A percentile compares a stretch with the other conserved stretches of the same genome.
These are phyloP conservation scores for Pyricularia sp. DNA, from an alignment of 2,329 filamentous ascomycete species.

Conservation along the genomic window DNA sequence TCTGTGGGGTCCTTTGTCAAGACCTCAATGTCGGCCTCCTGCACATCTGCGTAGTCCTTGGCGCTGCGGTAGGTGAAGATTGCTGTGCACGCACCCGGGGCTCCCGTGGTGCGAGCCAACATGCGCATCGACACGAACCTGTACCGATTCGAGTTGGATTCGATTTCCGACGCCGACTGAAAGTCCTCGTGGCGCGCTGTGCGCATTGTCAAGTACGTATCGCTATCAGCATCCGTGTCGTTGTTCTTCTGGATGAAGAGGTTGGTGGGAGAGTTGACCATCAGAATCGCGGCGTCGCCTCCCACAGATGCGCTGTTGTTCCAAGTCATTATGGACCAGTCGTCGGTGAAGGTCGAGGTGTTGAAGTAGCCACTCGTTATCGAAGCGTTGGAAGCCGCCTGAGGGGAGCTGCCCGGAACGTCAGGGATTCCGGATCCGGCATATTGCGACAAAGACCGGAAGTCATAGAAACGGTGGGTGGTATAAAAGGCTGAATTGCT, in stretches of 20 bases:
- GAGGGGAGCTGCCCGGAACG: conserved; percentile 11
- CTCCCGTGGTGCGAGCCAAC: conserved; percentile 20
- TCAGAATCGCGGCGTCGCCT: conserved; percentile 22
- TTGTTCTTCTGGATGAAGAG: conserved; percentile 28
- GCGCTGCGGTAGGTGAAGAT: conserved; percentile 23
- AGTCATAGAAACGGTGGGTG: conserved; percentile 40
- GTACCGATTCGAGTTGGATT: conserved; percentile 18
- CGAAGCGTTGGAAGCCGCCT: conserved; percentile 14
- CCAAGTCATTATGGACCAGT: conserved; percentile 20
- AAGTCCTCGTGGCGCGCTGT: conserved; percentile 12
- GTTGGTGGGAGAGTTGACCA: conserved; percentile 30
- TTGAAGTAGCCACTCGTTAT: conserved; percentile 30
- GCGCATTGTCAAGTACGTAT: conserved; percentile 12
- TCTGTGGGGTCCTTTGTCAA: conserved; percentile 24
- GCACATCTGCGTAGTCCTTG: conserved; percentile 14
- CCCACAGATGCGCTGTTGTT: conserved; percentile 13
- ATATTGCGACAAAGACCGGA: conserved; percentile 30
- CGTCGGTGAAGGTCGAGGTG: conserved; percentile 14
- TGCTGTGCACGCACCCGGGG: conserved; percentile 21
- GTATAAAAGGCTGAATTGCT: conserved; percentile 32
- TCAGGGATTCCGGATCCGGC: conserved; percentile 21
- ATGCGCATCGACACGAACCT: conserved; percentile 22
- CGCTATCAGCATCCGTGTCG: conserved; percentile 14
- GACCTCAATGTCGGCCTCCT: conserved; percentile 30
- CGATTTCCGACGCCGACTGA: conserved; percentile 20